A percentile compares a stretch with the other conserved stretches of the same genome.
Evolutionary conservation across 176 grass and related monocot species (phyloP).

Genomic region (Otatea glauca): DNA sequence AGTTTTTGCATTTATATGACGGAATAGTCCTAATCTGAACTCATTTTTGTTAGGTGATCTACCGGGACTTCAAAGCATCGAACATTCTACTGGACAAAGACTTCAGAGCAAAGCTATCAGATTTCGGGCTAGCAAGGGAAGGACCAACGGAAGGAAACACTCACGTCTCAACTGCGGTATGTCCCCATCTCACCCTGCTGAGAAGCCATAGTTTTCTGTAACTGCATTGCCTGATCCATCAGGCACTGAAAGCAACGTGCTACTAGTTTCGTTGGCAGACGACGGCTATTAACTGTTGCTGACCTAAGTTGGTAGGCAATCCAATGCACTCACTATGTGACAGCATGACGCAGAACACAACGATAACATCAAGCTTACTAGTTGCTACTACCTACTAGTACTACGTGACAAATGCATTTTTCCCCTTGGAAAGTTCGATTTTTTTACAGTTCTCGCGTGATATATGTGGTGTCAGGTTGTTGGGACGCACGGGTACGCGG

Average conservation of each 20-base stretch:
- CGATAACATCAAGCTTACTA: neutral
- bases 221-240: constrained; percentile 19
- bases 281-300: constrained; percentile 4
- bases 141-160: constrained; percentile 75
- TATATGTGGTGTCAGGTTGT: constrained; percentile 57
- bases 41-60: constrained; percentile 73
- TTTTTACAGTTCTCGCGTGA: neutral
- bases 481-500: constrained; percentile 91
- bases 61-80: constrained; percentile 94
- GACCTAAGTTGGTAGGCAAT: constrained; percentile 3
- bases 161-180: constrained; percentile 92
- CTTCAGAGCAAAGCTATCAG: constrained; percentile 79
- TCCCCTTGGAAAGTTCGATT: neutral
- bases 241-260: neutral
- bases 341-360: constrained; percentile 3
- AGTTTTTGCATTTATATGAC: neutral
- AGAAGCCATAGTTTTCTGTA: neutral
- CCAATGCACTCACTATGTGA: neutral
- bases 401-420: neutral
- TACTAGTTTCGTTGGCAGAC: neutral
- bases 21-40: neutral
- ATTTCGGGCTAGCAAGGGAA: constrained; percentile 89
- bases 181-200: constrained; percentile 14
- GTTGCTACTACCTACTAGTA: neutral
- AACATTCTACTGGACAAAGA: constrained; percentile 89